A percentile compares a stretch with the other conserved stretches of the same genome.
Conservation (phyloP, 2,329 filamentous ascomycete genomes). For the Fusarium kyushuense region DNA sequence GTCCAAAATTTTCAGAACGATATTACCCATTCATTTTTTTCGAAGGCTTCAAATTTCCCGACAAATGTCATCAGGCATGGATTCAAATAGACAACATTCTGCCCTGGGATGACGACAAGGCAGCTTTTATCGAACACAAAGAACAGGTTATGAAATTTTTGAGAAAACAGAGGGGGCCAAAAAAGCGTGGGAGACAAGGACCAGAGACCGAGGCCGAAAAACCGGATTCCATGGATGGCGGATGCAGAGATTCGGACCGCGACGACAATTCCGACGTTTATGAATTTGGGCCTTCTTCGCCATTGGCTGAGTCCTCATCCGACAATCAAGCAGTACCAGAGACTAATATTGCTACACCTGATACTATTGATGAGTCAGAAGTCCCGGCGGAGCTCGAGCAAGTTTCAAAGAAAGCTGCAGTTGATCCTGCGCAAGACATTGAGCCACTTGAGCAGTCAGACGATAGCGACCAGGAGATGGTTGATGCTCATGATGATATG, state of each 20-base stretch:
- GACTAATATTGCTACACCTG: not conserved
- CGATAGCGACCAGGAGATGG: not conserved
- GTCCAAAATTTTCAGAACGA: not conserved
- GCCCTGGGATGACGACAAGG: not conserved
- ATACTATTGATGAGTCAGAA: not conserved
- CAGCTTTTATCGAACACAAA: not conserved
- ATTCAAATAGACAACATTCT: slow-evolving; percentile 15
- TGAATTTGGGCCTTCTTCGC: not conserved
- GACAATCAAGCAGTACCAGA: not conserved
- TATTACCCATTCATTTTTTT: slow-evolving; percentile 41
- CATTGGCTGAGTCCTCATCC: not conserved
- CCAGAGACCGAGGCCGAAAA: not conserved
- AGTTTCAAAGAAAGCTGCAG: not conserved
- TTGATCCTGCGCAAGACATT: not conserved
- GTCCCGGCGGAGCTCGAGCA: not conserved
- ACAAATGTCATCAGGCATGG: slow-evolving; percentile 27
- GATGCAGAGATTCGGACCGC: not conserved
- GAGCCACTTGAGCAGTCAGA: no score
- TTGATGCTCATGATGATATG: not conserved
- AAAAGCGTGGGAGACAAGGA: not conserved
- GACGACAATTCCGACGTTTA: not conserved
- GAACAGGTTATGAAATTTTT: slow-evolving; percentile 15
- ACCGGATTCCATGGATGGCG: not conserved
- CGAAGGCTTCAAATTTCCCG: slow-evolving; percentile 30
- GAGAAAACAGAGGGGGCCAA: not conserved